phyloP scores from a whole-genome alignment of 1,139 yeast species.

The Yamadazyma pseudoaaseri region DNA sequence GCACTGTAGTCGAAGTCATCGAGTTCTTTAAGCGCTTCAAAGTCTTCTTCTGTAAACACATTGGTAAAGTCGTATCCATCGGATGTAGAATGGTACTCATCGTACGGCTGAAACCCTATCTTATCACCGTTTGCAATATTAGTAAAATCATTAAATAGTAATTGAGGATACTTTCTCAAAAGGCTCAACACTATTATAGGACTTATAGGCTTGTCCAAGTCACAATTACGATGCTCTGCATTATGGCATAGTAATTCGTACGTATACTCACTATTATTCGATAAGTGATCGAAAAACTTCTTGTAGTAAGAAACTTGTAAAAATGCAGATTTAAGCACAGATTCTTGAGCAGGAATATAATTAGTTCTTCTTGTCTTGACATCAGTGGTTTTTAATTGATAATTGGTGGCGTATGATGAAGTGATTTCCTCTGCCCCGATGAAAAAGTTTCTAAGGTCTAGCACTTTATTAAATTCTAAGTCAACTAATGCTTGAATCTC shows the following conservation, averaged over 20 bases:
- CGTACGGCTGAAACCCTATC: conserved; percentile 43
- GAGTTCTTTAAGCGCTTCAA: conserved; percentile 12
- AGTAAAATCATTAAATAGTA: conserved; percentile 42
- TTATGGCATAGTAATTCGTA: conserved; percentile 42
- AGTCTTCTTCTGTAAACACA: conserved; percentile 5
- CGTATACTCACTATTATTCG: conserved; percentile 21
- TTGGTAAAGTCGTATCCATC: conserved; percentile 10
- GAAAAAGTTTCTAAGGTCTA: conserved; percentile 24
- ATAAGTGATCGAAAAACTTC: conserved; percentile 36
- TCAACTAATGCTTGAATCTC: conserved; percentile 20
- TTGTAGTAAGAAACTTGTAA: conserved; percentile 60
- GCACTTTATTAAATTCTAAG: conserved; percentile 10
- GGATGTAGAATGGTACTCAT: conserved; percentile 16
- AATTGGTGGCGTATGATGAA: conserved; percentile 15
- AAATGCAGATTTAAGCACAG: conserved; percentile 49
- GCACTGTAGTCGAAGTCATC: conserved; percentile 16
- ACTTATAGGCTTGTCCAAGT: conserved; percentile 49
- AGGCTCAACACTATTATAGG: conserved; percentile 35
- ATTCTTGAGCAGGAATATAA: conserved; percentile 43
- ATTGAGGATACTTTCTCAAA: conserved; percentile 29
- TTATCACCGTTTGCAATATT: conserved; percentile 45
- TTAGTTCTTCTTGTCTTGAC: conserved; percentile 54
- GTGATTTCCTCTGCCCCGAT: conserved; percentile 17
- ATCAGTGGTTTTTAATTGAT: conserved; percentile 43
- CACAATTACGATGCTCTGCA: conserved; percentile 42